Percentiles rank a stretch among this genome's conserved stretches.
phyloP scores from a whole-genome alignment of 164 flowering plant genomes.

The Liriodendron chinense region DNA sequence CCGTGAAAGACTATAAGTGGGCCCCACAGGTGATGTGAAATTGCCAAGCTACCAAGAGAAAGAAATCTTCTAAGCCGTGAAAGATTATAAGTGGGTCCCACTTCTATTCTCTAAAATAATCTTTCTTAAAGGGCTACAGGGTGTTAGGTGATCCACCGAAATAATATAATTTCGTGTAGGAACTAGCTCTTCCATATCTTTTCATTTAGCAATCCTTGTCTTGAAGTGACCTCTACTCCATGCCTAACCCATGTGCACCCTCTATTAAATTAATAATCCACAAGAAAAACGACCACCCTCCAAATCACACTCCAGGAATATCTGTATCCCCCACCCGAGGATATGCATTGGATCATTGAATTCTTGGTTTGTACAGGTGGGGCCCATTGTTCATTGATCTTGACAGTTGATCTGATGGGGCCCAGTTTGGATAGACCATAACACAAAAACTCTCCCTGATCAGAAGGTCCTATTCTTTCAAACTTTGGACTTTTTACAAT shows the following conservation, averaged over 20 bases:
- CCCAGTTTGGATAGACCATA: background rate
- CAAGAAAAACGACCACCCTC: conserved; percentile 3
- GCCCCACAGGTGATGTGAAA: too few relatives aligned
- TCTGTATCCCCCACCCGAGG: background rate
- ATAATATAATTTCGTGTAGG: conserved; percentile 6
- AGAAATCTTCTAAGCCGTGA: too few relatives aligned
- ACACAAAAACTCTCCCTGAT: too few relatives aligned
- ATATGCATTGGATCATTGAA: background rate
- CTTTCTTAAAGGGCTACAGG: background rate
- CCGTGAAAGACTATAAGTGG: too few relatives aligned
- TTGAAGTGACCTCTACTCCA: conserved; percentile 9
- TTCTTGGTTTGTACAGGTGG: background rate
- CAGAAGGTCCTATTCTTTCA: too few relatives aligned
- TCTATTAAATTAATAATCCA: background rate
- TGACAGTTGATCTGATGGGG: background rate
- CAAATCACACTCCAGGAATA: background rate
- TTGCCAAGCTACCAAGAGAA: too few relatives aligned
- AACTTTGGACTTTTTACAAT: too few relatives aligned
- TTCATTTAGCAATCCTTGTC: conserved; percentile 4
- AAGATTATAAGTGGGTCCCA: too few relatives aligned
- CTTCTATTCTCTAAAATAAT: too few relatives aligned
- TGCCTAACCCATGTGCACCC: conserved; percentile 14
- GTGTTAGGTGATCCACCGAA: conserved; percentile 9
- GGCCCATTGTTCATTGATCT: background rate
- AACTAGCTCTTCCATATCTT: conserved; percentile 5